Evolutionary conservation across 1,284 basidiomycete species (phyloP), one percentile per base, ranked within the genome.

Genomic region (Bondarzewia mesenterica): DNA sequence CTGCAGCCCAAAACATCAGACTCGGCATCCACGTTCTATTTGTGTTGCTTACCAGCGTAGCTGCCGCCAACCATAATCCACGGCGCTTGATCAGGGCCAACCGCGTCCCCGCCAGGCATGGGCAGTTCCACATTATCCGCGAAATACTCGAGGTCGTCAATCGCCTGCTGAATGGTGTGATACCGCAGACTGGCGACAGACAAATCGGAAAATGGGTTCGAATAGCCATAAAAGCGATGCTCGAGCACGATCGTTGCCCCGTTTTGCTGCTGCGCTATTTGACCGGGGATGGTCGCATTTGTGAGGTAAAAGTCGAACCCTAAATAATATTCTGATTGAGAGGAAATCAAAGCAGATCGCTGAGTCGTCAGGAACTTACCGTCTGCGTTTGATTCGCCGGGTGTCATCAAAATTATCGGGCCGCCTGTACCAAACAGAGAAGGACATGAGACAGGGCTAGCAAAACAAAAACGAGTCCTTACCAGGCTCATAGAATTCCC

Each of bases 21-120:
- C n/a, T n/a, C n/a, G 29, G 10, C 29, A 7, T 32, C n/a, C 12
- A n/a, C 29, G 12, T 12, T 32, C 3, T 12, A 32, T 32, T 32
- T 32, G 29, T 12, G n/a, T 32, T 8, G 29, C 29, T 32, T 4
- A 32, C 29, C 29, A n/a, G 12, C 70, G 57, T 86, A 85, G 58
- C 80, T 84, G 23, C 83, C 82, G n/a, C 85, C 85, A 29, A 82
- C 61, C 23, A 86, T 58, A 41, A 87, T 67, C 85, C 85, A 87
- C 5, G 80, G 79, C 0, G 77, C 76, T 46, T 75, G 72, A 43
- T 69, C 70, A 2, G 83, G 80, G 21, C 71, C 72, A 8, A 85
- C 67, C 7, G 65, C 58, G 52, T 76, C 72, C 5, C 85, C 85
- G 40, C 74, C 72, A 0, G 82, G 80, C 75, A 82, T 80, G 1